Conservation (phyloP, 768 basidiomycete species). For the Gloeopeniophorella convolvens region DNA sequence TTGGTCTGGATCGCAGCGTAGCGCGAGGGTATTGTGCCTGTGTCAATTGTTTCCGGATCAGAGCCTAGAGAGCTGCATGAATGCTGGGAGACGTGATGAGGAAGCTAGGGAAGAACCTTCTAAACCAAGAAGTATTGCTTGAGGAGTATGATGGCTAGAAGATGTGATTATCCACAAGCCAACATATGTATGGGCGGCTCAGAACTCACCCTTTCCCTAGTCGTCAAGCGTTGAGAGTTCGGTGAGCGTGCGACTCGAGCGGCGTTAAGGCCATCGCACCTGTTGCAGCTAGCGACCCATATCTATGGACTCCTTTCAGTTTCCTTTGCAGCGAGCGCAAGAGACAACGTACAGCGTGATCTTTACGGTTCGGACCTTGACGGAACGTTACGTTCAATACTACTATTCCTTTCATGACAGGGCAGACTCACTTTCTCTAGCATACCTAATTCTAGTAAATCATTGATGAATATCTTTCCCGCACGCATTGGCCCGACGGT, state of each 20-base stretch:
- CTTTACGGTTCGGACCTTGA: slow-evolving; percentile 71
- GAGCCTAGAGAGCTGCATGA: slow-evolving; percentile 39
- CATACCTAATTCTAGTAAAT: slow-evolving; percentile 60
- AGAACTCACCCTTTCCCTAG: slow-evolving; percentile 67
- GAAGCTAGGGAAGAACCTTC: slow-evolving; percentile 38
- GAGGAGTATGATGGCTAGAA: slow-evolving; percentile 76
- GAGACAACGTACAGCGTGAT: slow-evolving; percentile 60
- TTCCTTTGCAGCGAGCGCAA: neutral
- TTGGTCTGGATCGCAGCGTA: slow-evolving; percentile 62
- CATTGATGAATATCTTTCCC: slow-evolving; percentile 78
- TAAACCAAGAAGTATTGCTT: slow-evolving; percentile 76
- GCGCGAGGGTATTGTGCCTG: slow-evolving; percentile 71
- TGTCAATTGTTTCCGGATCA: slow-evolving; percentile 92
- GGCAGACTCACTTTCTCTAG: slow-evolving; percentile 53
- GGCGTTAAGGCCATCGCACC: slow-evolving; percentile 35
- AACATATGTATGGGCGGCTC: slow-evolving; percentile 5
- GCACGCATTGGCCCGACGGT: slow-evolving; percentile 88
- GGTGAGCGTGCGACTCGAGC: neutral
- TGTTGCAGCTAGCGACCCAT: slow-evolving; percentile 91
- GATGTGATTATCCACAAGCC: neutral
- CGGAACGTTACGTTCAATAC: neutral
- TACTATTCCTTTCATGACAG: neutral
- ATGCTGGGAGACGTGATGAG: neutral
- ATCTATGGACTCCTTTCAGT: slow-evolving; percentile 37
- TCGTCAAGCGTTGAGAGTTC: slow-evolving; percentile 6